A percentile compares a stretch with the other conserved stretches of the same genome.
These are phyloP conservation scores for Cenchrus purpureus DNA, from an alignment of 176 grass and related monocot species.

Conservation along the genomic window DNA sequence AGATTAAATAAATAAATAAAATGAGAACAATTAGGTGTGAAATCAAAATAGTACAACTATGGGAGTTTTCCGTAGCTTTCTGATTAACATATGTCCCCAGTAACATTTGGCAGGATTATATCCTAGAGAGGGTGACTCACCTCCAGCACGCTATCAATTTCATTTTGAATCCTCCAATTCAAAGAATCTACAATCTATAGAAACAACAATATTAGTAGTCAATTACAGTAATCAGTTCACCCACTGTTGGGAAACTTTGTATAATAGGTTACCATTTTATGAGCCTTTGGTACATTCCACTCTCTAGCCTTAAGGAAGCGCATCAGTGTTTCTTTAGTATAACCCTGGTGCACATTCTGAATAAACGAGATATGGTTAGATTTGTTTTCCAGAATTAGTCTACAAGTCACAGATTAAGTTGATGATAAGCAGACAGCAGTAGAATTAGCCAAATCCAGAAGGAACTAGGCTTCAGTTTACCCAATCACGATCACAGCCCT, in stretches of 20 bases:
- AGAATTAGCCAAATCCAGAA: background rate
- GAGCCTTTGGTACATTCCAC: constrained; percentile 76
- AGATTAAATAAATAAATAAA: too few species aligned
- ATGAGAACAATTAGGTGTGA: too few species aligned
- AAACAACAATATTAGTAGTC: constrained; percentile 29
- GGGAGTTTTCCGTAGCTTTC: background rate
- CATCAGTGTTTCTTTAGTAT: constrained; percentile 73
- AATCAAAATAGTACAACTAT: background rate
- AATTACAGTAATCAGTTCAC: constrained; percentile 18
- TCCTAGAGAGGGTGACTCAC: constrained; percentile 58
- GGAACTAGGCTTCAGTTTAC: background rate
- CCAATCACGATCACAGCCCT: background rate
- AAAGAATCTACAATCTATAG: constrained; percentile 84
- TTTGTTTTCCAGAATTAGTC: background rate
- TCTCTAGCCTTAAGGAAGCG: constrained; percentile 97
- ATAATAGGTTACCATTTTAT: constrained; percentile 83
- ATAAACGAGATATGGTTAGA: constrained; percentile 28
- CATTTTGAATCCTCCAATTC: constrained; percentile 92
- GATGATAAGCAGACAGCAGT: background rate
- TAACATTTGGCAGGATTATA: constrained; percentile 21
- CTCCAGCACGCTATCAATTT: constrained; percentile 84
- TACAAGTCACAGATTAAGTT: constrained; percentile 15
- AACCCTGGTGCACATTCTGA: constrained; percentile 93
- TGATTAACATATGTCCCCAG: background rate
- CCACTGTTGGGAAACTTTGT: background rate